Evolutionary conservation across 306 rosid genomes (phyloP).

Genomic region (Dalbergia cochinchinensis): DNA sequence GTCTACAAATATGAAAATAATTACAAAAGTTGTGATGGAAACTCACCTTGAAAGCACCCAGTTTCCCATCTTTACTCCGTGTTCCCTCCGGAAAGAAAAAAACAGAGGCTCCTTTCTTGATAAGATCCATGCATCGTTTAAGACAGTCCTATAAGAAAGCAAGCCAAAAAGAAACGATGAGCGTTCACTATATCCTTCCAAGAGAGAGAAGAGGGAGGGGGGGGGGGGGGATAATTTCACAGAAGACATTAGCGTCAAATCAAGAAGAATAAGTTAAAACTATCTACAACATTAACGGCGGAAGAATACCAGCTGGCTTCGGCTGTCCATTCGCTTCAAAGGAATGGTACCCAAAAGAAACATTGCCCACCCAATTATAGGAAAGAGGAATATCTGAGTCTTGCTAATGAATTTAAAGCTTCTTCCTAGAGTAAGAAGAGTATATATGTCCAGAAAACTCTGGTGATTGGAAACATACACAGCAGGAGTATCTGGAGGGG

Average conservation of each 20-base stretch:
- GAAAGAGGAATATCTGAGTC: conserved; percentile 89
- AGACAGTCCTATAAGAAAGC: conserved; percentile 74
- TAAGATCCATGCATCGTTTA: conserved; percentile 83
- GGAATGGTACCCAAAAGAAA: conserved; percentile 85
- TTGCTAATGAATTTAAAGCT: conserved; percentile 95
- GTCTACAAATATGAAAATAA: conserved; percentile 40
- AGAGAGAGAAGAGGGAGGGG: not conserved
- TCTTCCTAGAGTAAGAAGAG: conserved; percentile 88
- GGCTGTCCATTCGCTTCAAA: conserved; percentile 89
- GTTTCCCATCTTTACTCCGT: conserved; percentile 84
- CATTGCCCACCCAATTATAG: conserved; percentile 99
- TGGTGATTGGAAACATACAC: conserved; percentile 97
- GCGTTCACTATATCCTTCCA: not conserved
- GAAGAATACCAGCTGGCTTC: conserved; percentile 89
- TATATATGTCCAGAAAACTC: conserved; percentile 92
- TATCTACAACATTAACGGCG: conserved; percentile 16
- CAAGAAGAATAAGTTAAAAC: conserved; percentile 34
- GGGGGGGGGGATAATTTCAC: conserved; percentile 6
- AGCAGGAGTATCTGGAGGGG: conserved; percentile 78
- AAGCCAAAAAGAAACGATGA: conserved; percentile 31
- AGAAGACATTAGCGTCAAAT: conserved; percentile 30
- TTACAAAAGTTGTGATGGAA: conserved; percentile 20
- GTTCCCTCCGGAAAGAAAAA: conserved; percentile 99
- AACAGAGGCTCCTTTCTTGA: conserved; percentile 86
- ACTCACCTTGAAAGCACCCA: conserved; percentile 90